Conservation (phyloP, 1,284 basidiomycete species). For the Ceratobasidium sp. region DNA sequence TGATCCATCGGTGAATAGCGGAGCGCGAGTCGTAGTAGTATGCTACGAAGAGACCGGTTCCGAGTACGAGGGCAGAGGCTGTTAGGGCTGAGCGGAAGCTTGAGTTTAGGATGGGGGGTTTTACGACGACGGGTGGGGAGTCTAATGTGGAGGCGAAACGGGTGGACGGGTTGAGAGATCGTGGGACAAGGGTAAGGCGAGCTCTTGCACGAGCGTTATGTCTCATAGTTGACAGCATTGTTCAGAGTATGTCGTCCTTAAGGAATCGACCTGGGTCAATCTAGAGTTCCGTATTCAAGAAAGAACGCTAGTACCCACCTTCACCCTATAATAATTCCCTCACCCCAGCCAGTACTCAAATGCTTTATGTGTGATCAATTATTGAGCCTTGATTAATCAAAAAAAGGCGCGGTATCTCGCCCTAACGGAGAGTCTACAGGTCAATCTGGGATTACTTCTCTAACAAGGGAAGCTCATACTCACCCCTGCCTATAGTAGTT, state of each 20-base stretch:
- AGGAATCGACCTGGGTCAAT: background rate
- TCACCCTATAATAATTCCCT: too few relatives aligned
- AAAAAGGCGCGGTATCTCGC: too few relatives aligned
- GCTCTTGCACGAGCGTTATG: background rate
- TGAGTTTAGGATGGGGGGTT: background rate
- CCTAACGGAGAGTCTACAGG: too few relatives aligned
- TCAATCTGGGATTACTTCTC: too few relatives aligned
- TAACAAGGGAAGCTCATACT: too few relatives aligned
- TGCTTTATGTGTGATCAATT: too few relatives aligned
- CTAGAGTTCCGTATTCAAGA: background rate
- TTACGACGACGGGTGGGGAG: slow-evolving; percentile 14
- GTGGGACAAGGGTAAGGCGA: background rate
- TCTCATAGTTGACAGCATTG: background rate
- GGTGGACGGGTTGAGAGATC: background rate
- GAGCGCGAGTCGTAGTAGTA: slow-evolving; percentile 94
- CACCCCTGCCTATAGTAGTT: too few relatives aligned
- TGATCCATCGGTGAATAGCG: slow-evolving; percentile 85
- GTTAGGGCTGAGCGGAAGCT: slow-evolving; percentile 32
- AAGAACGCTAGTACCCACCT: too few relatives aligned
- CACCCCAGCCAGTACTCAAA: too few relatives aligned
- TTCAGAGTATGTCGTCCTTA: background rate
- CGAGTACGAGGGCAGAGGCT: slow-evolving; percentile 60
- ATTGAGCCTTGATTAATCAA: too few relatives aligned
- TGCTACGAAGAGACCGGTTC: slow-evolving; percentile 75
- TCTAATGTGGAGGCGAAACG: slow-evolving; percentile 24